phyloP scores from a whole-genome alignment of 257 asterid species.

The Anisodus tanguticus region DNA sequence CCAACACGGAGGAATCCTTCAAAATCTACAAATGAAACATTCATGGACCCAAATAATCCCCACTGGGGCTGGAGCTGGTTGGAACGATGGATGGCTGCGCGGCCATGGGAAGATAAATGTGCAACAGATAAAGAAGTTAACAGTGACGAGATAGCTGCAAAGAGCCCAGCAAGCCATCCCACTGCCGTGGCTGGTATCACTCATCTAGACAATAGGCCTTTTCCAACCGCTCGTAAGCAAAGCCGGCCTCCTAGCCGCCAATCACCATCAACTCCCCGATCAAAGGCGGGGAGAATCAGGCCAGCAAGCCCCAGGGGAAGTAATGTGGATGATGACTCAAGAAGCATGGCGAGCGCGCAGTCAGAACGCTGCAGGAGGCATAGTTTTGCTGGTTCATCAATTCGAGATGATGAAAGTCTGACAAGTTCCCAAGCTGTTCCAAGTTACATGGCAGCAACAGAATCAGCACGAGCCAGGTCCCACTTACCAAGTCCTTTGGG shows the following conservation, averaged over 20 bases:
- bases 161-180: slow-evolving; percentile 41
- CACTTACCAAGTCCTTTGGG: slow-evolving; percentile 57
- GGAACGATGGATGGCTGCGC: slow-evolving; percentile 84
- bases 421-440: slow-evolving; percentile 65
- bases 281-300: slow-evolving; percentile 47
- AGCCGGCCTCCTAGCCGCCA: slow-evolving; percentile 54
- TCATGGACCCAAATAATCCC: slow-evolving; percentile 73
- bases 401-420: slow-evolving; percentile 82
- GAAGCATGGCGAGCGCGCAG: slow-evolving; percentile 60
- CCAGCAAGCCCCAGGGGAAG: slow-evolving; percentile 48
- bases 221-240: slow-evolving; percentile 50
- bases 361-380: slow-evolving; percentile 68
- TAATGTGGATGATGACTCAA: slow-evolving; percentile 62
- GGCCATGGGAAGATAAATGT: slow-evolving; percentile 66
- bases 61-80: slow-evolving; percentile 95
- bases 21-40: slow-evolving; percentile 57
- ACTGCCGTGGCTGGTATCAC: slow-evolving; percentile 34
- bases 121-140: slow-evolving; percentile 53
- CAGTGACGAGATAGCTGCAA: slow-evolving; percentile 42
- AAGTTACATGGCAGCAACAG: slow-evolving; percentile 70
- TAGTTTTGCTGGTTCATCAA: slow-evolving; percentile 67
- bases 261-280: slow-evolving; percentile 71
- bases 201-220: slow-evolving; percentile 36
- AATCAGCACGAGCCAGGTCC: slow-evolving; percentile 67
- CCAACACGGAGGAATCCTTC: slow-evolving; percentile 59